Conservation (phyloP, 495 filamentous ascomycete species). For the Aspergillus mulundensis region DNA sequence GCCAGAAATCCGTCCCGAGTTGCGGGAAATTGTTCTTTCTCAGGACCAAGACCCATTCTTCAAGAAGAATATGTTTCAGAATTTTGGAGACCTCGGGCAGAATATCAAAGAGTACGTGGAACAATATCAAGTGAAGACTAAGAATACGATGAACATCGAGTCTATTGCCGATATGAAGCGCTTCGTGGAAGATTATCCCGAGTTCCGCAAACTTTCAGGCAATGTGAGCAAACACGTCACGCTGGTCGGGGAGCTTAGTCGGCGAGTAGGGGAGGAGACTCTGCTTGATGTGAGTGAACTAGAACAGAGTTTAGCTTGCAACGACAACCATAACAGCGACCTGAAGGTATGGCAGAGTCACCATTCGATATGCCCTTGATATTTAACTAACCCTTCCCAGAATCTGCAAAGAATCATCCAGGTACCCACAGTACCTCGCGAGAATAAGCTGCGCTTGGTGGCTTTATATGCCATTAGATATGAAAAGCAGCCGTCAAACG, state of each 20-base stretch:
- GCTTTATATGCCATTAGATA: constrained; percentile 93
- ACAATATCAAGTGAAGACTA: constrained; percentile 92
- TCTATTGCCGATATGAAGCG: constrained; percentile 98
- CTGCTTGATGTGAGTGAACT: constrained; percentile 92
- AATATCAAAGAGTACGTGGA: constrained; percentile 99
- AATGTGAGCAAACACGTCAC: constrained; percentile 99
- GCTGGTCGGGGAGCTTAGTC: constrained; percentile 85
- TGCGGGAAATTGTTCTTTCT: constrained; percentile 92
- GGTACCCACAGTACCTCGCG: constrained; percentile 63
- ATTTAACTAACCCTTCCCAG: constrained; percentile 34
- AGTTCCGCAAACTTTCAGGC: constrained; percentile 92
- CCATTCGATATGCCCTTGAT: background rate
- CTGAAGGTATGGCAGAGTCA: constrained; percentile 61
- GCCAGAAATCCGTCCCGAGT: constrained; percentile 82
- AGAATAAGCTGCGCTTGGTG: constrained; percentile 81
- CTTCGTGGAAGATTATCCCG: constrained; percentile 97
- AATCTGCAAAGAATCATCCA: constrained; percentile 81
- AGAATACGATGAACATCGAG: constrained; percentile 89
- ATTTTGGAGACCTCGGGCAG: constrained; percentile 93
- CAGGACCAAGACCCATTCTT: constrained; percentile 99
- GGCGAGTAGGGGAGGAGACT: constrained; percentile 76
- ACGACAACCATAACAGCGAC: constrained; percentile 86
- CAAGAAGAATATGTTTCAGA: constrained; percentile 99
- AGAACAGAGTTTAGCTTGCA: constrained; percentile 94
- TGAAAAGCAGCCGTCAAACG: constrained; percentile 74